Evolutionary conservation across 1,139 yeast genomes (phyloP), one percentile per base, ranked within the genome.

Genomic region (Nematodospora anomalae): DNA sequence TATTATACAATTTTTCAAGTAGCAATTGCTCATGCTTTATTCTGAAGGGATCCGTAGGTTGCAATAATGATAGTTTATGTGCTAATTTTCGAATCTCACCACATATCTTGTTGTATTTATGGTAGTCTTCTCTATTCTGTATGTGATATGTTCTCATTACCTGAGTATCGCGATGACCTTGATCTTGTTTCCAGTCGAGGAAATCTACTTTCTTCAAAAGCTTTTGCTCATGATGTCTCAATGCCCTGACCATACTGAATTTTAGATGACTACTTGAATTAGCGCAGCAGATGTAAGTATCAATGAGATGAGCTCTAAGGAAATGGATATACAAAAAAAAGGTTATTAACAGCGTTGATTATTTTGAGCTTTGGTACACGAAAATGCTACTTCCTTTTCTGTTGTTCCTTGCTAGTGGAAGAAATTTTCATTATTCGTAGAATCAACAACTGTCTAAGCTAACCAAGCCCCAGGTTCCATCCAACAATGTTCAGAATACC

Each of bases 161-260:
- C 60, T 87, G 94, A 24, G 95, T 83, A 53, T 92, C 98, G 46
- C 98, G 72, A 59, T 94, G 98, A 26, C 94, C 90, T 42, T 83
- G 83, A 60, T 92, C 98, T 56, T 89, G 95, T 61, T 92, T 92
- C 96, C 97, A 94, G 62, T 92, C 95, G 38, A 89, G 85, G 68
- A 94, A 88, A 60, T 92, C 97, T 42, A 92, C 97, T 64, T 92
- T 94, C 71, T 87, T 90, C 54, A 92, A 78, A 57, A 92, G 79
- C 67, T 89, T 90, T 72, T 86, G 83, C 74, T 92, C 98, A 64
- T 92, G 98, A 67, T 86, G 89, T 61, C 92, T 94, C 46, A 92
- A 76, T 52, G 85, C 78, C 62, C 98, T 79, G 39, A 88, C 97
- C 97, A 90, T 90, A 10, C 6, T 28, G 18, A 16, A 18, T 18